Evolutionary conservation across 345 rosid species (phyloP), one percentile per base, ranked within the genome.

Genomic region (Eucalyptus shirleyi): DNA sequence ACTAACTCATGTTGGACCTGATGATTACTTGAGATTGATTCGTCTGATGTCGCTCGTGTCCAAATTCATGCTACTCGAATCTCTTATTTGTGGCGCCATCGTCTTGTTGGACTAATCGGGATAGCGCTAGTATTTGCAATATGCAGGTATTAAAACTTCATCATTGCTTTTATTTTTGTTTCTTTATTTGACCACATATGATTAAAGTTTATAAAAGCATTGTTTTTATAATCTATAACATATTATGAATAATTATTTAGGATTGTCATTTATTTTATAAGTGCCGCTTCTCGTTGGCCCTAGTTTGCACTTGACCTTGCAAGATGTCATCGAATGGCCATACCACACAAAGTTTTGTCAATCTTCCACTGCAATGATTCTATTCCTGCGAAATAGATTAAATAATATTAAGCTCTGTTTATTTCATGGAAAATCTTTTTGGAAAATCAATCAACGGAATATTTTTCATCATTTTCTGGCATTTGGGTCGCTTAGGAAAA

Each of bases 391-490:
- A 65, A 65, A 65, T 14, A 7, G 9, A 30, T 65, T 4, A 30
- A 30, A 14, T 65, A 30, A 65, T 30, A n/a, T 65, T 65, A 65
- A 8, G 30, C 62, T 56, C 0, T 9, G 0, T 56, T 5, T 24
- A 24, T 56, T 56, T 23, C 14, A 23, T 56, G 1, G 0, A 56
- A 53, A 53, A 19, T 19, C 2, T 53, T 19, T 53, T 19, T 0
- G 0, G 0, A 53, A 53, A 53, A 19, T 53, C 56, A 53, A 53
- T 53, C 5, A 19, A 53, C 0, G 2, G 62, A 56, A 56, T 5
- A 56, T 10, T 56, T 56, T 56, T 56, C 28, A 9, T 9, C 13
- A 9, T 56, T 9, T 24, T 56, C 30, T 10, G 0, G 28, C 6
- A 2, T 56, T 56, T 23, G 6, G 30, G 0, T 24, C 1, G 13